phyloP scores from a whole-genome alignment of 2,329 filamentous ascomycete genomes.

The Pseudopyricularia javanii region DNA sequence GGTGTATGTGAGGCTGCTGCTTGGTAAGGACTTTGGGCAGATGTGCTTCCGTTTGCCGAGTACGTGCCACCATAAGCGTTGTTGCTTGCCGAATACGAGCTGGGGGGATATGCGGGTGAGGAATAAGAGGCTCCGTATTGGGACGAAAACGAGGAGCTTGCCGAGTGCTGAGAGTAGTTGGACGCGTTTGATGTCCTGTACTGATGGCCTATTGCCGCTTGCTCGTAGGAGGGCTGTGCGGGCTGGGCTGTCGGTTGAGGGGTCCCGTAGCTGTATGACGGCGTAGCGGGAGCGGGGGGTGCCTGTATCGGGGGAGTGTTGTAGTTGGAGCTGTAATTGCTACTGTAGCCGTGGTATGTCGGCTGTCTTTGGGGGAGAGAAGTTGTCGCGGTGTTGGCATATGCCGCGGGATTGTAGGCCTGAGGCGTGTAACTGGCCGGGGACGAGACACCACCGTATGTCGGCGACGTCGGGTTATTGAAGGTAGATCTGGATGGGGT shows the following conservation, averaged over 20 bases:
- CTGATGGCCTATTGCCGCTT: constrained; percentile 1
- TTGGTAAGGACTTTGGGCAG: constrained; percentile 19
- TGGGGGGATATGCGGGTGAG: constrained; percentile 11
- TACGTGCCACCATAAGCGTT: constrained; percentile 3
- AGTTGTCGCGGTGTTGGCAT: constrained; percentile 28
- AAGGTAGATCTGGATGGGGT: constrained; percentile 25
- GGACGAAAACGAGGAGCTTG: background rate
- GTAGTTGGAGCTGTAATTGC: constrained; percentile 29
- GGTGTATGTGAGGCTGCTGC: constrained; percentile 27
- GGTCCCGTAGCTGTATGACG: constrained; percentile 9
- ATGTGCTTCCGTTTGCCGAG: constrained; percentile 3
- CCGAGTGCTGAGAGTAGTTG: background rate
- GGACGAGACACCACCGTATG: constrained; percentile 19
- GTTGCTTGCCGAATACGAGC: constrained; percentile 11
- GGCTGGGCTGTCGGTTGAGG: constrained; percentile 5
- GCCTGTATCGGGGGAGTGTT: constrained; percentile 14
- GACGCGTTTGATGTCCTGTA: constrained; percentile 11
- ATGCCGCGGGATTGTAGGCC: constrained; percentile 48
- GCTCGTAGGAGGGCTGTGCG: constrained; percentile 4
- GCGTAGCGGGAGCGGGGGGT: constrained; percentile 23
- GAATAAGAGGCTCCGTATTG: constrained; percentile 9
- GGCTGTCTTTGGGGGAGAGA: constrained; percentile 34
- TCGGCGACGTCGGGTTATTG: constrained; percentile 20
- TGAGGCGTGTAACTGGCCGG: constrained; percentile 35
- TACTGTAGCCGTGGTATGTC: constrained; percentile 33